Evolutionary conservation across 1,284 basidiomycete species (phyloP), one percentile per base, ranked within the genome.

Genomic region (Cryptococcus amylolentus): DNA sequence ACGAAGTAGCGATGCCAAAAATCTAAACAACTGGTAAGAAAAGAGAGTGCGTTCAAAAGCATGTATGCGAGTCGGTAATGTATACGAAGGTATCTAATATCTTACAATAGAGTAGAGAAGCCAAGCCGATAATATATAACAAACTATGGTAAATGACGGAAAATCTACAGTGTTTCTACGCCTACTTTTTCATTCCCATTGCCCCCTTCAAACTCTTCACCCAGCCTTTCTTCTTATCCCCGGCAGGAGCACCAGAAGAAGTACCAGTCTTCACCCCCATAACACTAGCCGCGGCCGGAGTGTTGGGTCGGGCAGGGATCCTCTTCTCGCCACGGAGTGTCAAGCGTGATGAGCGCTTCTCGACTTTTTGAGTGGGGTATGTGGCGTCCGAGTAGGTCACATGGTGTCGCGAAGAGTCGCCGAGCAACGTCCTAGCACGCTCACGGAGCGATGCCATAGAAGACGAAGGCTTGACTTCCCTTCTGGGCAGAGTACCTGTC

Each of bases 381-480:
- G 27, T 31, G 37, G 49, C 26, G 31, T 35, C 31, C 31, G 31
- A 35, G 31, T 10, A 35, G 31, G 31, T 35, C 26, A 2, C 40
- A 45, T 8, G 41, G 14, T 62, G 47, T 8, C 49, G 48, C 26
- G 61, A 54, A 10, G 49, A 46, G 28, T 63, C 51, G 37, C 64
- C 65, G 2, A 73, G 49, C 27, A 72, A 54, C 2, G 65, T 60
- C 42, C 67, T 50, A 0, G 72, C 72, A 31, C 60, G 52, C 16
- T 76, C 72, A 20, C 74, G 63, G 6, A 76, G 62, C 6, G 61
- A 64, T 3, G 66, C 65, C 63, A 71, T 72, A 2, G 64, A 67
- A 5, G 54, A 56, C 6, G 60, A 62, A 4, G 69, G 65, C 56
- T 75, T 73, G 55, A 57, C 60, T 62, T 67, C 62, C 16, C 49